Evolutionary conservation across 129 eudicot species (phyloP).

Genomic region (Helichrysum umbraculigerum): DNA sequence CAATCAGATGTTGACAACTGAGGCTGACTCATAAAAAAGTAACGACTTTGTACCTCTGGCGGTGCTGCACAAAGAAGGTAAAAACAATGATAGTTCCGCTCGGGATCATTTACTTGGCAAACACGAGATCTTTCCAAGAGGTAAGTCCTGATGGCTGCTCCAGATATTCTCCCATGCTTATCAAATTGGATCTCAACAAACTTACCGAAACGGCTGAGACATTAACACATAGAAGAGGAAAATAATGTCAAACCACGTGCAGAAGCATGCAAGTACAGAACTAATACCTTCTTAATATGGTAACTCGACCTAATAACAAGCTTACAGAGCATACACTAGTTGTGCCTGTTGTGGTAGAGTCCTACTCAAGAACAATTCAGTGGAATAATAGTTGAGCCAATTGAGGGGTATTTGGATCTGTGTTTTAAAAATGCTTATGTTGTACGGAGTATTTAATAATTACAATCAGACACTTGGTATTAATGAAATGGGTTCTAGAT

Average conservation of each 20-base stretch:
- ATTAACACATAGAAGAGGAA: conserved; percentile 16
- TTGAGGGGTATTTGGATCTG: background rate
- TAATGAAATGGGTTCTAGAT: background rate
- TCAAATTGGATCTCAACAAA: conserved; percentile 99
- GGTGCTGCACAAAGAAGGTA: conserved; percentile 99
- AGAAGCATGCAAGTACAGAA: background rate
- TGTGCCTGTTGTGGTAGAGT: background rate
- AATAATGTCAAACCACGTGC: background rate
- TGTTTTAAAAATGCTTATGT: background rate
- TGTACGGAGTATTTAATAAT: background rate
- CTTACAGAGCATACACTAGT: background rate
- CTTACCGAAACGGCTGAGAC: conserved; percentile 92
- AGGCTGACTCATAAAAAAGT: conserved; percentile 1
- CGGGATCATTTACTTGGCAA: conserved; percentile 93
- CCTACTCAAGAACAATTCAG: background rate
- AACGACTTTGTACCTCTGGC: conserved; percentile 56
- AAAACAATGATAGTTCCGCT: conserved; percentile 97
- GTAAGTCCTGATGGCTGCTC: conserved; percentile 98
- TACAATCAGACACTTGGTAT: background rate
- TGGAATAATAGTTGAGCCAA: background rate
- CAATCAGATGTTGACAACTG: conserved; percentile 20
- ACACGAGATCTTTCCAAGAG: conserved; percentile 98
- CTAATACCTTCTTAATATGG: background rate
- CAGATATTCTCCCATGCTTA: conserved; percentile 96
- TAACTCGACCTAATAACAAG: background rate